Evolutionary conservation across 2,329 filamentous ascomycete species (phyloP).

Genomic region (Penicillium capsulatum): DNA sequence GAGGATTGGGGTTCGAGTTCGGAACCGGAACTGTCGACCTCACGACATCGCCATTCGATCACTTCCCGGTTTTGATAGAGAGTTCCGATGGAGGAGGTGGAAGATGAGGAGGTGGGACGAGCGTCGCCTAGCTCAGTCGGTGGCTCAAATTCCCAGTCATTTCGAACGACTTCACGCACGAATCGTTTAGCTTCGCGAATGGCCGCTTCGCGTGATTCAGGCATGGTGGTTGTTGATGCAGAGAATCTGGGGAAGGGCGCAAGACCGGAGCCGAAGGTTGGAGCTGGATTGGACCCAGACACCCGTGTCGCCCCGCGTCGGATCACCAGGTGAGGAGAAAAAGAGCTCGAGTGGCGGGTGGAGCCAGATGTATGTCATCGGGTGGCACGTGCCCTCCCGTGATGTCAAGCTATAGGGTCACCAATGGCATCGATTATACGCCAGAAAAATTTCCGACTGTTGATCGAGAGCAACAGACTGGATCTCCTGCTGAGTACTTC

Average conservation of each 20-base stretch:
- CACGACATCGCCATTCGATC: constrained; percentile 35
- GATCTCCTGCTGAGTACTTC: too few species aligned
- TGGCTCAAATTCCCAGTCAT: constrained; percentile 41
- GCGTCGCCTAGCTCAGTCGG: constrained; percentile 18
- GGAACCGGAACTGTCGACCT: constrained; percentile 37
- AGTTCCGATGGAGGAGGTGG: constrained; percentile 11
- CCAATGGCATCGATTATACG: too few species aligned
- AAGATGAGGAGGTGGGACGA: constrained; percentile 19
- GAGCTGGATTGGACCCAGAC: constrained; percentile 6
- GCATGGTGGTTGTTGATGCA: constrained; percentile 9
- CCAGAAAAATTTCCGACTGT: too few species aligned
- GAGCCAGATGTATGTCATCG: constrained; percentile 20
- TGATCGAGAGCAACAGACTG: too few species aligned
- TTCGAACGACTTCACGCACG: constrained; percentile 39
- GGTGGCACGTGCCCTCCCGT: constrained; percentile 14
- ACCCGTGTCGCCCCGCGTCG: constrained; percentile 7
- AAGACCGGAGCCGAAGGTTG: not conserved
- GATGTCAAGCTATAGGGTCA: too few species aligned
- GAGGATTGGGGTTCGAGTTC: constrained; percentile 32
- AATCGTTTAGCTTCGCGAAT: constrained; percentile 41
- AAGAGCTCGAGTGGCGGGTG: constrained; percentile 16
- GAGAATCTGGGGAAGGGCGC: not conserved
- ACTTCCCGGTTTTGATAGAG: constrained; percentile 27
- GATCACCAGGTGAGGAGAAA: constrained; percentile 6
- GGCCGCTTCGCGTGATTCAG: constrained; percentile 37